Conservation (phyloP, 2,329 filamentous ascomycete genomes). For the Geosmithia flava region DNA sequence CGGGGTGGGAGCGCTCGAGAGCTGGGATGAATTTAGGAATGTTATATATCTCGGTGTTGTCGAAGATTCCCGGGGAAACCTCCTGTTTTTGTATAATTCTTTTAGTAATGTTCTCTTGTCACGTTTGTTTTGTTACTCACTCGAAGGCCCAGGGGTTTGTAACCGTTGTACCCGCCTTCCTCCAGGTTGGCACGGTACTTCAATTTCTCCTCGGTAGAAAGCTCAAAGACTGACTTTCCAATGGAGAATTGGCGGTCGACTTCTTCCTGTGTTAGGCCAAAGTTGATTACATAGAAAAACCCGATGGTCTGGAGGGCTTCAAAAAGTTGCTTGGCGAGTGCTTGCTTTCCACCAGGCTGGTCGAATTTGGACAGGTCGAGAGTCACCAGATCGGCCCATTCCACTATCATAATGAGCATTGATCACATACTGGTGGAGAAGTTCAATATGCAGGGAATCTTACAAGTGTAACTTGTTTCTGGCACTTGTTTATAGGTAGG, state of each 20-base stretch:
- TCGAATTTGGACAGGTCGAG: conserved; percentile 43
- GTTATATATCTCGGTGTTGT: conserved; percentile 27
- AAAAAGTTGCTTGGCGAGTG: conserved; percentile 38
- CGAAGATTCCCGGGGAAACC: conserved; percentile 17
- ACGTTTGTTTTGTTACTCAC: conserved; percentile 3
- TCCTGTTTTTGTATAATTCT: conserved; percentile 7
- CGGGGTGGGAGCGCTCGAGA: conserved; percentile 16
- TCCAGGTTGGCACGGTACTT: conserved; percentile 39
- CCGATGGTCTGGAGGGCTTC: conserved; percentile 38
- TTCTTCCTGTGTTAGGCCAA: conserved; percentile 46
- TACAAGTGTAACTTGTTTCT: conserved; percentile 20
- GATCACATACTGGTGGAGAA: neutral
- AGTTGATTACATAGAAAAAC: conserved; percentile 54
- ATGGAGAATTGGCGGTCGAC: conserved; percentile 50
- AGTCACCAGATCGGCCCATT: conserved; percentile 45
- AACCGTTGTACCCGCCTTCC: conserved; percentile 44
- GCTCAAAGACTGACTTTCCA: conserved; percentile 42
- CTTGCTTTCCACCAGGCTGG: conserved; percentile 38
- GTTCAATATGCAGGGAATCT: conserved; percentile 3
- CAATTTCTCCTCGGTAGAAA: conserved; percentile 45
- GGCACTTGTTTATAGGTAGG: conserved; percentile 19
- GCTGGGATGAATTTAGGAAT: conserved; percentile 25
- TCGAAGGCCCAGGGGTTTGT: conserved; percentile 31
- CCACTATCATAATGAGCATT: conserved; percentile 11
- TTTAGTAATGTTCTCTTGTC: neutral